Percentiles rank a stretch among this genome's conserved stretches.
Conservation (phyloP, 805 yeast genomes). For the Candida pini region DNA sequence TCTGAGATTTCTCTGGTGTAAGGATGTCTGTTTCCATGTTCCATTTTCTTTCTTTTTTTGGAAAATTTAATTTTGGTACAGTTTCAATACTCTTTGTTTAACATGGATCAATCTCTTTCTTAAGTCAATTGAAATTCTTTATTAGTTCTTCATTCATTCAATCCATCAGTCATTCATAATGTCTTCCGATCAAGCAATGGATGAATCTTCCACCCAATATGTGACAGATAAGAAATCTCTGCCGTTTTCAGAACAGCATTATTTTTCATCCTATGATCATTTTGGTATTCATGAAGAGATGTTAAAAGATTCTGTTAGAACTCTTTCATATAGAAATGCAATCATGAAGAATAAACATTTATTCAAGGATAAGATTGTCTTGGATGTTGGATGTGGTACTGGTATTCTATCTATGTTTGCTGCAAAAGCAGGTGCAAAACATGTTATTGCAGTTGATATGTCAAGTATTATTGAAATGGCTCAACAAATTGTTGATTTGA, state of each 20-base stretch:
- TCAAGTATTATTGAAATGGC: constrained; percentile 96
- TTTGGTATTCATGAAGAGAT: constrained; percentile 98
- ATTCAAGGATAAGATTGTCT: constrained; percentile 88
- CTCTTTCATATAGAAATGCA: constrained; percentile 86
- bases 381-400: constrained; percentile 99
- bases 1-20: too few relatives aligned
- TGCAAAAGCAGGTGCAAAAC: constrained; percentile 97
- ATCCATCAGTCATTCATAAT: background rate
- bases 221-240: constrained; percentile 65
- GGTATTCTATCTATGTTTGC: constrained; percentile 98
- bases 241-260: constrained; percentile 81
- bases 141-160: background rate
- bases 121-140: too few relatives aligned
- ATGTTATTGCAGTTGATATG: constrained; percentile 96
- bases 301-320: constrained; percentile 93
- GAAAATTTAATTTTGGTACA: too few relatives aligned
- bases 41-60: too few relatives aligned
- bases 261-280: constrained; percentile 92
- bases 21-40: too few relatives aligned
- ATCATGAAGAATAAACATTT: constrained; percentile 83
- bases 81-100: too few relatives aligned
- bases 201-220: background rate
- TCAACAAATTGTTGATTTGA: constrained; percentile 73
- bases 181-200: background rate
- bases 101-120: too few relatives aligned